These are phyloP conservation scores for Suhomyces sp. DNA, from an alignment of 805 yeast genomes.

Conservation along the genomic window DNA sequence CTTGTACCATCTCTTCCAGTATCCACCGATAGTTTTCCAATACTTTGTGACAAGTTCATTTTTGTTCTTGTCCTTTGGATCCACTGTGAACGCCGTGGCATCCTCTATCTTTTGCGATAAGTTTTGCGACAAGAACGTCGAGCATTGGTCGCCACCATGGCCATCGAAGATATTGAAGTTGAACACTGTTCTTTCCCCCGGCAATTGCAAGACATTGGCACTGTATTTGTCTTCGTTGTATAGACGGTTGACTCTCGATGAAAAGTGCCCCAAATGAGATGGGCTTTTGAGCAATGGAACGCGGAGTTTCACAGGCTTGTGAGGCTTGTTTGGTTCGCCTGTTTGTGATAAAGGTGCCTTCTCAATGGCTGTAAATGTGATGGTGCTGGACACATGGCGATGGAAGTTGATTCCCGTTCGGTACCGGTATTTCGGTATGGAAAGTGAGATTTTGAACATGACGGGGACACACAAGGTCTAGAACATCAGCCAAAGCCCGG, in stretches of 20 bases:
- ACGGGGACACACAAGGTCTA: too few species aligned
- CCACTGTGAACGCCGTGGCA: slow-evolving; percentile 24
- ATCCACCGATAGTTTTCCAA: slow-evolving; percentile 64
- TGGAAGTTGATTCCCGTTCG: too few species aligned
- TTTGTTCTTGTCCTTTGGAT: slow-evolving; percentile 26
- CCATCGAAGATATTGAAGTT: slow-evolving; percentile 86
- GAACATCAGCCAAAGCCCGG: too few species aligned
- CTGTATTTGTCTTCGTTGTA: slow-evolving; percentile 81
- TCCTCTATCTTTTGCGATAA: slow-evolving; percentile 55
- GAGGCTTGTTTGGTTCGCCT: slow-evolving; percentile 8
- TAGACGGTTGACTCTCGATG: slow-evolving; percentile 72
- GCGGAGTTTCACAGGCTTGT: slow-evolving; percentile 34
- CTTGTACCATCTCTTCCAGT: slow-evolving; percentile 78
- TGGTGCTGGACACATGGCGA: slow-evolving; percentile 18
- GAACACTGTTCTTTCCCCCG: slow-evolving; percentile 39
- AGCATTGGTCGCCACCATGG: slow-evolving; percentile 85
- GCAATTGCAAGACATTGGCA: slow-evolving; percentile 54
- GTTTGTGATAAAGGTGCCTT: slow-evolving; percentile 11
- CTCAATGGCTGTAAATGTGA: slow-evolving; percentile 31
- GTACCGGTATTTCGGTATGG: too few species aligned
- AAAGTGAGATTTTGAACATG: too few species aligned
- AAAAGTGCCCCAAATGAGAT: slow-evolving; percentile 72
- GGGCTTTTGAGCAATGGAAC: slow-evolving; percentile 67
- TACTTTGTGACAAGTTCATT: slow-evolving; percentile 53
- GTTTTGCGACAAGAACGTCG: slow-evolving; percentile 54